Evolutionary conservation across 805 yeast species (phyloP), one percentile per base, ranked within the genome.

Genomic region (Cyberlindnera meyerae): DNA sequence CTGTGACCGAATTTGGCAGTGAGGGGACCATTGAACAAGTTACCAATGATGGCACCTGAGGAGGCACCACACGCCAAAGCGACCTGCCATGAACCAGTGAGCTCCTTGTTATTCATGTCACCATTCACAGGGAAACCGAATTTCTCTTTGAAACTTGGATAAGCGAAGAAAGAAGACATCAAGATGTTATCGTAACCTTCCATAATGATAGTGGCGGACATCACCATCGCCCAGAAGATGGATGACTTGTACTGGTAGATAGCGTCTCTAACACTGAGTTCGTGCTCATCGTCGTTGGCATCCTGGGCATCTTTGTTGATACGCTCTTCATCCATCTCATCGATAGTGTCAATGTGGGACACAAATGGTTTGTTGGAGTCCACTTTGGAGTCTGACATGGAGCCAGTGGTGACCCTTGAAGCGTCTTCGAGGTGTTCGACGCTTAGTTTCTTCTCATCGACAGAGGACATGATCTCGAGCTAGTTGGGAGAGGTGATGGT

Each of bases 81-180:
- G 16, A 66, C 62, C 45, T 70, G 75, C 75, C 73, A 69, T 11
- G 55, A 50, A 13, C 68, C 63, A 17, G 65, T 57, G 16, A 71
- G 46, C 32, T 61, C 61, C 42, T 58, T 64, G 21, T 46, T 40
- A 12, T 45, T 51, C 2, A 37, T 49, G 24, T 51, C 55, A n/a
- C 43, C 43, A 15, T 37, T 16, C 14, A 47, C 47, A 6, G 54
- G 56, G 46, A 51, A 53, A 3, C 53, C 53, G 31, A 29, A 49
- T 28, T 42, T 39, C 16, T 39, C 21, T 17, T 36, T 39, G 37
- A 51, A 51, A 6, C 44, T 32, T 11, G 53, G 55, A 29, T 48
- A 50, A n/a, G 55, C 51, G 25, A 37, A 50, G 39, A 51, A 47
- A 15, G 45, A 40, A 11, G 42, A 29, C 38, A 51, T 43, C 21